Conservation (phyloP, 1,284 basidiomycete genomes). For the Sanghuangporus sanghuang region DNA sequence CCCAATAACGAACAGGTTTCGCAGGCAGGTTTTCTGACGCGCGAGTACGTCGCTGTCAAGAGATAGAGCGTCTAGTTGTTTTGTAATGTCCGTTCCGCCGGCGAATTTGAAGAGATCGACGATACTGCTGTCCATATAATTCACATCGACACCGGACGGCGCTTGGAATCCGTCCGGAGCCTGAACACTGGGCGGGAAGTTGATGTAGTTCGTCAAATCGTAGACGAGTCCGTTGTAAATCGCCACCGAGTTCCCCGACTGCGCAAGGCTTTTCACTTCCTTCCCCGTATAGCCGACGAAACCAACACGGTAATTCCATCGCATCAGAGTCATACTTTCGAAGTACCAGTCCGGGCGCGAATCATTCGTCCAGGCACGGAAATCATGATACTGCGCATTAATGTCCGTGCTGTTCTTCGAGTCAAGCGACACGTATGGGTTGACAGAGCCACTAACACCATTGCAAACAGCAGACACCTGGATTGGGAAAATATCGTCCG, state of each 20-base stretch:
- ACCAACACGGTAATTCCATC: constrained; percentile 83
- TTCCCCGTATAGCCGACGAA: constrained; percentile 86
- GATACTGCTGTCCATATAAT: constrained; percentile 79
- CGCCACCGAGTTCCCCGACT: constrained; percentile 61
- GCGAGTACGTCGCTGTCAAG: constrained; percentile 66
- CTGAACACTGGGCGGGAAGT: constrained; percentile 46
- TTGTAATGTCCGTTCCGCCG: constrained; percentile 84
- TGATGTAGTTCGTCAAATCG: constrained; percentile 82
- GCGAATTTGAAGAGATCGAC: constrained; percentile 80
- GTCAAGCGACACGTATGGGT: constrained; percentile 79
- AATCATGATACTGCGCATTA: constrained; percentile 93
- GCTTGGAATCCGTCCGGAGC: constrained; percentile 62
- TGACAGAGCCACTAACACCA: constrained; percentile 76
- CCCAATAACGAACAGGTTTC: constrained; percentile 90
- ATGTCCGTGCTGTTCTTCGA: constrained; percentile 76
- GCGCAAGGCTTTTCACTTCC: constrained; percentile 71
- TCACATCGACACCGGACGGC: constrained; percentile 48
- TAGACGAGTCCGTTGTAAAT: constrained; percentile 86
- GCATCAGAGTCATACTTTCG: constrained; percentile 86
- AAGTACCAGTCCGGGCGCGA: constrained; percentile 97
- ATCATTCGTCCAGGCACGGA: constrained; percentile 84
- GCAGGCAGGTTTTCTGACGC: constrained; percentile 82
- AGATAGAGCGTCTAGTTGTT: constrained; percentile 62
- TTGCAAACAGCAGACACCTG: constrained; percentile 96
- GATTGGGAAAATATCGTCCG: constrained; percentile 87